Evolutionary conservation across 345 rosid genomes (phyloP).

Genomic region (Gossypioides kirkii): DNA sequence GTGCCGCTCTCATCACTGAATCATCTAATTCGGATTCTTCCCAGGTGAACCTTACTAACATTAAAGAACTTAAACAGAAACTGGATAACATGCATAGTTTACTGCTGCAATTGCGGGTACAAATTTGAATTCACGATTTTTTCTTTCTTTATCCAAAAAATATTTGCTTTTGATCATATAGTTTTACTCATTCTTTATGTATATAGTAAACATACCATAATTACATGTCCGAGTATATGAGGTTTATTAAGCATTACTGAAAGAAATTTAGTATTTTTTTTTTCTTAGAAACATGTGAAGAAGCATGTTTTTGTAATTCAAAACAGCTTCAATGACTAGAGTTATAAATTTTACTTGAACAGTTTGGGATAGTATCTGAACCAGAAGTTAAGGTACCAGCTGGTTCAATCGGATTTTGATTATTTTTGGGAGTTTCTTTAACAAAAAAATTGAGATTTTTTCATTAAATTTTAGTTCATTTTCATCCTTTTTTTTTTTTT

Average conservation of each 20-base stretch:
- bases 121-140: conserved; percentile 33
- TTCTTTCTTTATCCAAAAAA: conserved; percentile 8
- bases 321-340: background rate
- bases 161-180: conserved; percentile 14
- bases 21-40: conserved; percentile 39
- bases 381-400: no score
- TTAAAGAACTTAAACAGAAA: conserved; percentile 56
- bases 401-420: no score
- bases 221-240: background rate
- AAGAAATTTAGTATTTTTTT: background rate
- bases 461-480: no score
- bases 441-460: no score
- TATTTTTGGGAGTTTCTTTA: no score
- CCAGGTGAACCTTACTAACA: conserved; percentile 24
- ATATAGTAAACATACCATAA: conserved; percentile 17
- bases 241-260: background rate
- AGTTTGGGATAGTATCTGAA: no score
- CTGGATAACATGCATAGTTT: conserved; percentile 63
- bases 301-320: background rate
- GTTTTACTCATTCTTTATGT: conserved; percentile 31
- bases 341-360: background rate
- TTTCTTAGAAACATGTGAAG: background rate
- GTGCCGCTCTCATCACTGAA: conserved; percentile 42
- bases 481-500: no score
- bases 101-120: conserved; percentile 52